phyloP scores from a whole-genome alignment of 108 stramenopile species.

The Nitzschia inconspicua region DNA sequence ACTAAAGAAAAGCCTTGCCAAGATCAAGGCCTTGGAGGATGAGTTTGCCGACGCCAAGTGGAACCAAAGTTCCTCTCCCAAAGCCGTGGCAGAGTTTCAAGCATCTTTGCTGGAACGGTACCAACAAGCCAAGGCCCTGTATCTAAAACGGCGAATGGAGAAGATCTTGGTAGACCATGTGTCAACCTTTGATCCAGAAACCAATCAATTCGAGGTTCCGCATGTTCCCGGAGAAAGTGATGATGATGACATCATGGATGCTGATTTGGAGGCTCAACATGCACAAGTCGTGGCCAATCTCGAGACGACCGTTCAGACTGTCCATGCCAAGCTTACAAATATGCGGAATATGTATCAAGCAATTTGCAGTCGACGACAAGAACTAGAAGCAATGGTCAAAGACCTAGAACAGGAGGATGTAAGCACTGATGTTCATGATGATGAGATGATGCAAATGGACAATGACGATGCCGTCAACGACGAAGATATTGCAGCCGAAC shows the following conservation, averaged over 20 bases:
- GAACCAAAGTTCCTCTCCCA: slow-evolving; percentile 12
- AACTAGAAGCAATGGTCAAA: slow-evolving; percentile 33
- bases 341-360: slow-evolving; percentile 13
- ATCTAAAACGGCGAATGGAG: slow-evolving; percentile 25
- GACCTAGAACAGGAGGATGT: slow-evolving; percentile 23
- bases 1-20: slow-evolving; percentile 8
- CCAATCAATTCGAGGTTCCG: slow-evolving; percentile 16
- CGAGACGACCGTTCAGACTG: slow-evolving; percentile 9
- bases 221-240: not conserved
- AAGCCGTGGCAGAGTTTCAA: not conserved
- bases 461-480: slow-evolving; percentile 33
- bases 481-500: slow-evolving; percentile 28
- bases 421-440: slow-evolving; percentile 11
- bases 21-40: slow-evolving; percentile 1
- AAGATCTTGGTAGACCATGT: slow-evolving; percentile 22
- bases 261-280: slow-evolving; percentile 5
- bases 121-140: slow-evolving; percentile 19
- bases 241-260: not conserved
- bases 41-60: slow-evolving; percentile 1
- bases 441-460: slow-evolving; percentile 4
- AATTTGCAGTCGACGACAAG: slow-evolving; percentile 16
- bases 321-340: not conserved
- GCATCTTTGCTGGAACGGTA: slow-evolving; percentile 22
- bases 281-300: slow-evolving; percentile 21
- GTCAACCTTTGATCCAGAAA: slow-evolving; percentile 6